These are phyloP conservation scores for Lyophyllum shimeji DNA, from an alignment of 768 basidiomycete genomes.

Conservation along the genomic window DNA sequence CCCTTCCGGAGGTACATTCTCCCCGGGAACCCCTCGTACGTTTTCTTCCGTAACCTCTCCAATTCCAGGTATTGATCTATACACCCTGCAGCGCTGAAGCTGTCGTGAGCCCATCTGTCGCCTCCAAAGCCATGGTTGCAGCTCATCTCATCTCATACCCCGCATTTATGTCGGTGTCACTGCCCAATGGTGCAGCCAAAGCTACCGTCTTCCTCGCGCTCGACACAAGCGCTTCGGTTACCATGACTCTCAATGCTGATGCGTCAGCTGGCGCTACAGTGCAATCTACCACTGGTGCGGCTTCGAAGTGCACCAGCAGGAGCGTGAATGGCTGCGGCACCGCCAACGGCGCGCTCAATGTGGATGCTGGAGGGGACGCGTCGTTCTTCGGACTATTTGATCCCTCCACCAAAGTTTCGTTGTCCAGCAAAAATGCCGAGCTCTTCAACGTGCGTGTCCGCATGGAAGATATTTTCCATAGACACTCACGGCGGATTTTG, in stretches of 20 bases:
- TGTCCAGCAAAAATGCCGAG: slow-evolving; percentile 32
- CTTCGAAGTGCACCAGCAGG: background rate
- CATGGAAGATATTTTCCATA: background rate
- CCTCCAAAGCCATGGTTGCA: slow-evolving; percentile 36
- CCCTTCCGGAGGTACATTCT: slow-evolving; percentile 25
- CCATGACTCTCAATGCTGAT: slow-evolving; percentile 13
- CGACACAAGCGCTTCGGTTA: slow-evolving; percentile 30
- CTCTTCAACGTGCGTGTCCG: slow-evolving; percentile 28
- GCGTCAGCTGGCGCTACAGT: background rate
- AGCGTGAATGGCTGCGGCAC: slow-evolving; percentile 32
- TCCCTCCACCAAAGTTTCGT: slow-evolving; percentile 17
- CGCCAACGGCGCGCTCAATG: slow-evolving; percentile 27
- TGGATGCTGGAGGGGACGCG: slow-evolving; percentile 30
- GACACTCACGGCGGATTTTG: background rate
- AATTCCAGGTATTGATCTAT: background rate
- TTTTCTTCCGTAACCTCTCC: background rate
- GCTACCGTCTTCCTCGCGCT: slow-evolving; percentile 43
- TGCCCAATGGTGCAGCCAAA: slow-evolving; percentile 34
- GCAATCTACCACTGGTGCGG: slow-evolving; percentile 1
- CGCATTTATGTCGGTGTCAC: slow-evolving; percentile 42
- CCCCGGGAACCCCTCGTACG: slow-evolving; percentile 29
- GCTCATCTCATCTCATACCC: slow-evolving; percentile 54
- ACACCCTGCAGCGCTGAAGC: slow-evolving; percentile 32
- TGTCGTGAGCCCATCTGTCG: slow-evolving; percentile 37
- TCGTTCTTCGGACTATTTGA: slow-evolving; percentile 31